These are phyloP conservation scores for Scheffersomyces parashehatae DNA, from an alignment of 1,139 yeast genomes.

Conservation along the genomic window DNA sequence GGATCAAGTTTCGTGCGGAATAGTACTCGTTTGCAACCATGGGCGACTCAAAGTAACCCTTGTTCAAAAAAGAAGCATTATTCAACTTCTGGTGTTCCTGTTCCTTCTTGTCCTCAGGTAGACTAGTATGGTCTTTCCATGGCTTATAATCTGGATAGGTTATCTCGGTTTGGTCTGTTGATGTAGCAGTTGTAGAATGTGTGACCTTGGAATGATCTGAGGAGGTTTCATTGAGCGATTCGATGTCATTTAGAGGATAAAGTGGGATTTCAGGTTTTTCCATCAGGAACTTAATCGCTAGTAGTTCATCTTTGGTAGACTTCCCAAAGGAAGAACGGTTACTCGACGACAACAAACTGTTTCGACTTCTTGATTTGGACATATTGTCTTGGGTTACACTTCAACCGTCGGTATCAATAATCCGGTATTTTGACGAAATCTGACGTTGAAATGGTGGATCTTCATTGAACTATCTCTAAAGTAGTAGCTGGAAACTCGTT, in stretches of 20 bases:
- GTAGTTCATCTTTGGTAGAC: constrained; percentile 35
- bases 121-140: constrained; percentile 66
- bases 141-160: constrained; percentile 78
- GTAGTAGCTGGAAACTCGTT: too few relatives aligned
- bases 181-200: neutral
- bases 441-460: too few relatives aligned
- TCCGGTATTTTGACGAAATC: neutral
- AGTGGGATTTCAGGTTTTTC: constrained; percentile 34
- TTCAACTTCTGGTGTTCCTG: constrained; percentile 28
- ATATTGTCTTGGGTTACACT: constrained; percentile 13
- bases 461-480: too few relatives aligned
- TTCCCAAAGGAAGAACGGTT: constrained; percentile 25
- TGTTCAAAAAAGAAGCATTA: constrained; percentile 37
- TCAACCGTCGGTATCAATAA: neutral
- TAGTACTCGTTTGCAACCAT: constrained; percentile 55
- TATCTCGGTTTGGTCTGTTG: constrained; percentile 1
- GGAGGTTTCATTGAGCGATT: neutral
- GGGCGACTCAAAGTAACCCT: constrained; percentile 55
- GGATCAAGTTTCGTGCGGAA: constrained; percentile 53
- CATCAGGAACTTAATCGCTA: constrained; percentile 39
- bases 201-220: neutral
- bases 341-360: constrained; percentile 35
- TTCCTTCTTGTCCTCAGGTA: constrained; percentile 35
- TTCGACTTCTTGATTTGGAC: constrained; percentile 39
- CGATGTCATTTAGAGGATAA: constrained; percentile 35